Conservation (phyloP, 176 grass and related monocot species). For the Phoenix dactylifera region DNA sequence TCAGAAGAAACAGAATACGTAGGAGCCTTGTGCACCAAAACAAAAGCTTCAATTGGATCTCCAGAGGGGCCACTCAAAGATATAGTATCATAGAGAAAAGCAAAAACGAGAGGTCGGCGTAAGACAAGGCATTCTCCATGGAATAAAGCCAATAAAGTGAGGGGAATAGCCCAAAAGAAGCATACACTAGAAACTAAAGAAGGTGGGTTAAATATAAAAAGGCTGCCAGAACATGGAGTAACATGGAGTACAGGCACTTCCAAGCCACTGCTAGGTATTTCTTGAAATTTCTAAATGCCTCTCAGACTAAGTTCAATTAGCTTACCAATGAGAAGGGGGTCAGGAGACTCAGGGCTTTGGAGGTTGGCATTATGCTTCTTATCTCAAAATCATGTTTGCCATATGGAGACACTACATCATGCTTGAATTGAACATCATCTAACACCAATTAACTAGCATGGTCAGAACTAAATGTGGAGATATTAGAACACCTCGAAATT, state of each 20-base stretch:
- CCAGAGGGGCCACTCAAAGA: not conserved
- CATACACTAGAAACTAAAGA: slow-evolving; percentile 17
- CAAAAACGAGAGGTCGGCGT: not conserved
- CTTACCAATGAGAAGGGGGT: too few relatives aligned
- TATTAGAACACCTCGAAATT: too few relatives aligned
- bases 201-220: slow-evolving; percentile 32
- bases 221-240: slow-evolving; percentile 48
- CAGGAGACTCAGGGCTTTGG: too few relatives aligned
- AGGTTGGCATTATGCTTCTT: too few relatives aligned
- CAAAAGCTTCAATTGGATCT: not conserved
- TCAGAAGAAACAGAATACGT: not conserved
- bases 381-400: too few relatives aligned
- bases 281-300: not conserved
- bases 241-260: slow-evolving; percentile 49
- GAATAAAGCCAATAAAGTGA: slow-evolving; percentile 7
- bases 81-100: not conserved
- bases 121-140: slow-evolving; percentile 9
- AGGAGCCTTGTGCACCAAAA: slow-evolving; percentile 20
- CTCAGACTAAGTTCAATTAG: too few relatives aligned
- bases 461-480: too few relatives aligned
- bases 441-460: too few relatives aligned
- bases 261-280: slow-evolving; percentile 52
- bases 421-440: too few relatives aligned
- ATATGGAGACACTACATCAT: too few relatives aligned
- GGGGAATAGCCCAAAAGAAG: slow-evolving; percentile 25